phyloP scores from a whole-genome alignment of 371 early-diverging fungal species.

The Globomyces sp. region DNA sequence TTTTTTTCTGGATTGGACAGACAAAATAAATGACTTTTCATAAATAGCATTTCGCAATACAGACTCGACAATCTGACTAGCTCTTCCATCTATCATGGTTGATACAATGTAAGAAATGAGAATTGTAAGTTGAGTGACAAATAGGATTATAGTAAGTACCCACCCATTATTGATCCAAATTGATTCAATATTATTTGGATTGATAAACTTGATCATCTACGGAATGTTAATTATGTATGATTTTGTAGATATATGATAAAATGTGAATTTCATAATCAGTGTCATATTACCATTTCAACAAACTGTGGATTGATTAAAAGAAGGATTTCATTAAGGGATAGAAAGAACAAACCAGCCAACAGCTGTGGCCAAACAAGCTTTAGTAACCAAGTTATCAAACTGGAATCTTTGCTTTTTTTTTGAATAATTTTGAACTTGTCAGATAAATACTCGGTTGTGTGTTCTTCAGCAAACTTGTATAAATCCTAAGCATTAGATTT shows the following conservation, averaged over 20 bases:
- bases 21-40: conserved; percentile 3
- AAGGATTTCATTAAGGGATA: no score
- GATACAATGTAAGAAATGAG: not conserved
- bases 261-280: not conserved
- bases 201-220: not conserved
- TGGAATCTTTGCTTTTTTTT: no score
- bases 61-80: no score
- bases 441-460: no score
- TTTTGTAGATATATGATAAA: no score
- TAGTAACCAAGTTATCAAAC: no score
- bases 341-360: no score
- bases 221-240: not conserved
- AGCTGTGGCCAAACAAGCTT: no score
- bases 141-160: conserved; percentile 18
- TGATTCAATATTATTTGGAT: not conserved
- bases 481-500: no score
- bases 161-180: not conserved
- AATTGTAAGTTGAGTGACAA: conserved; percentile 13
- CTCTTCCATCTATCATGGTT: not conserved
- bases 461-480: no score
- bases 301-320: no score
- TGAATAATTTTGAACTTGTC: no score
- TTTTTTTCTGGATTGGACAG: conserved; percentile 2
- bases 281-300: not conserved
- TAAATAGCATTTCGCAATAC: conserved; percentile 1